Evolutionary conservation across 2,329 filamentous ascomycete genomes (phyloP), one percentile per base, ranked within the genome.

Genomic region (Orbilia ellipsospora): DNA sequence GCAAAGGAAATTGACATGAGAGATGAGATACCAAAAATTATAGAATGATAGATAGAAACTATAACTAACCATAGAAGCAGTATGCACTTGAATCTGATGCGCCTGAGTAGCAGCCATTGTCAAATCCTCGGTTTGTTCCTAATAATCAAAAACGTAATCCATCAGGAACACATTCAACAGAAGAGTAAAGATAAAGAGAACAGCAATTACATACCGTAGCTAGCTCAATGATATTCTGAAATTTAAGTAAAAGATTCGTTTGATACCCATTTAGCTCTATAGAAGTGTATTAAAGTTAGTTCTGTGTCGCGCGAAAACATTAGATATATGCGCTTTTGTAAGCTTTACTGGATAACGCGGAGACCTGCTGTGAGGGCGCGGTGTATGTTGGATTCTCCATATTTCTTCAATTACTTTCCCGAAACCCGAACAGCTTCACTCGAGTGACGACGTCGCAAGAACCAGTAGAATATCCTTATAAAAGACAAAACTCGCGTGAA

Each of bases 1-100:
- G 31, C 50, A 8, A 36, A 59, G 54, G n/a, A 1, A 52, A 13
- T 13, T 18, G 48, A 52, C 3, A n/a, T 52, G n/a, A 52, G 48
- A 23, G 48, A 23, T 52, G 55, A 55, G 3, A 42, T 31, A 51
- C 12, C 45, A 65, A 61, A 67, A 50, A 13, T 23, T 16, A 40
- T 31, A 8, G 4, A 16, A 6, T 1, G 48, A 42, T 13, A 13
- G n/a, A 12, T 52, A 28, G 36, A 8, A 31, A 10, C 4, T 4
- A 4, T 6, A 23, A 81, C 83, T 69, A 80, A 88, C 87, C 80
- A 90, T 80, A 13, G 86, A 86, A 10, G 86, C 85, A 2, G 86
- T 87, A 79, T 89, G 87, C 5, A 88, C 86, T 68, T 87, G 85
- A 36, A 89, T 85, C 73, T 88, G 85, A 73, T 88, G 86, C 16